These are phyloP conservation scores for Trichophyton equinum DNA, from an alignment of 2,329 filamentous ascomycete species.

Conservation along the genomic window DNA sequence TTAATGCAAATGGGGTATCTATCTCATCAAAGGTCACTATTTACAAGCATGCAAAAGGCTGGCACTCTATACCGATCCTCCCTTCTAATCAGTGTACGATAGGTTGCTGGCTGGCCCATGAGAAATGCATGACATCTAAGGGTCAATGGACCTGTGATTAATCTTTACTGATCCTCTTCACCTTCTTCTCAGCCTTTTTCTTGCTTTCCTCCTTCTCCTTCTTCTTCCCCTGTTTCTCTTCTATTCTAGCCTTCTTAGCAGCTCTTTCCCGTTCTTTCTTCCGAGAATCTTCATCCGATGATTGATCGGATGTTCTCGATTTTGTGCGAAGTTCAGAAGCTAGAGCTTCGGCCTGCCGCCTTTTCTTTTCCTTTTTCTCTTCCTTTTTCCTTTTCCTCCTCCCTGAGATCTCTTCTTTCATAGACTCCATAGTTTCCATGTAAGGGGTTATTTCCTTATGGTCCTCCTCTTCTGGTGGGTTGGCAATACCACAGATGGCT, in stretches of 20 bases:
- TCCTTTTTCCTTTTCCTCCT: slow-evolving; percentile 10
- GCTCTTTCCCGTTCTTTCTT: slow-evolving; percentile 17
- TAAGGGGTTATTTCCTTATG: not conserved
- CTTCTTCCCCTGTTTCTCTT: slow-evolving; percentile 6
- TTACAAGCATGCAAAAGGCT: not conserved
- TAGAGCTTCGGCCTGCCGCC: slow-evolving; percentile 10
- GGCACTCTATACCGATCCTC: not conserved
- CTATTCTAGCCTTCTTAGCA: slow-evolving; percentile 17
- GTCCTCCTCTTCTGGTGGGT: slow-evolving; percentile 3
- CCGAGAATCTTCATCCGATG: not conserved
- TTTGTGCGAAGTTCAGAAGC: not conserved
- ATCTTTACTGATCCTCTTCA: slow-evolving; percentile 29
- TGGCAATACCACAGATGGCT: not conserved
- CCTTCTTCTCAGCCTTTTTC: slow-evolving; percentile 7
- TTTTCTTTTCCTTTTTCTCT: slow-evolving; percentile 12
- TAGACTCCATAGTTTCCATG: slow-evolving; percentile 15
- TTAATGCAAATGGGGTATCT: not conserved
- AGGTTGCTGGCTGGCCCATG: too few species aligned
- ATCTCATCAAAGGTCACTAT: not conserved
- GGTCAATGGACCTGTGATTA: slow-evolving; percentile 9
- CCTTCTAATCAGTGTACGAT: too few species aligned
- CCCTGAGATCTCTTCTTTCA: slow-evolving; percentile 10
- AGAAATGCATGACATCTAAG: not conserved
- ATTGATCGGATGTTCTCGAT: slow-evolving; percentile 7
- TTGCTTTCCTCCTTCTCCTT: not conserved